phyloP scores from a whole-genome alignment of 352 stramenopile species.

The Phytophthora quininea region DNA sequence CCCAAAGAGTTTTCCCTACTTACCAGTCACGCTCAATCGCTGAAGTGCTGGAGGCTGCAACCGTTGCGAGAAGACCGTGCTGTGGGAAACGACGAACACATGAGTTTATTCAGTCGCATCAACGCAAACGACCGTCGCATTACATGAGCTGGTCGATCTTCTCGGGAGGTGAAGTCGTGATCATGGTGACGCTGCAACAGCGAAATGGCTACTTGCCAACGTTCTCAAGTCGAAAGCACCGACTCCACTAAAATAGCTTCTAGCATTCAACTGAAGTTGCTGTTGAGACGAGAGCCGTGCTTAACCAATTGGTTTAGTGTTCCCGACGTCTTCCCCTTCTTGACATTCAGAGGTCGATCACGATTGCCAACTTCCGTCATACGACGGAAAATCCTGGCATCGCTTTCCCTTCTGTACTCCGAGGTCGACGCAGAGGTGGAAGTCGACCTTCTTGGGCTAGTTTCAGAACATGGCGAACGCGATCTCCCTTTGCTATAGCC shows the following conservation, averaged over 20 bases:
- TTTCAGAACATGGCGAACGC: slow-evolving; percentile 48
- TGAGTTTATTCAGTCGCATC: not conserved
- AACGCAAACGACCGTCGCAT: not conserved
- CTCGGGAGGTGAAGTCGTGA: slow-evolving; percentile 43
- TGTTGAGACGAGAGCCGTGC: slow-evolving; percentile 7
- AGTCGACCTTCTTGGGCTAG: slow-evolving; percentile 58
- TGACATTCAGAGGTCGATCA: slow-evolving; percentile 10
- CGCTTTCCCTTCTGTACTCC: slow-evolving; percentile 2
- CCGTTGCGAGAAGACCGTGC: slow-evolving; percentile 49
- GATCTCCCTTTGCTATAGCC: slow-evolving; percentile 49
- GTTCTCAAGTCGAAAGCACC: not conserved
- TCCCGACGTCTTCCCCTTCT: slow-evolving; percentile 18
- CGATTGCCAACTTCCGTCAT: slow-evolving; percentile 38
- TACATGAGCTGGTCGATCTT: slow-evolving; percentile 69
- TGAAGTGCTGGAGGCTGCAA: slow-evolving; percentile 51
- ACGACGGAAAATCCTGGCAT: slow-evolving; percentile 11
- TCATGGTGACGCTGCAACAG: slow-evolving; percentile 27
- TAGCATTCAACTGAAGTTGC: not conserved
- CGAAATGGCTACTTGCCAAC: no score
- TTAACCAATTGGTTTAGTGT: slow-evolving; percentile 24
- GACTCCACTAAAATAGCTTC: slow-evolving; percentile 29
- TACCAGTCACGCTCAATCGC: slow-evolving; percentile 54
- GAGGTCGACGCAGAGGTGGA: slow-evolving; percentile 29
- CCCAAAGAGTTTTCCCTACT: not conserved
- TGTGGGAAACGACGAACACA: slow-evolving; percentile 14